phyloP scores from a whole-genome alignment of 371 early-diverging fungal genomes.

The Actinomortierella ambigua region DNA sequence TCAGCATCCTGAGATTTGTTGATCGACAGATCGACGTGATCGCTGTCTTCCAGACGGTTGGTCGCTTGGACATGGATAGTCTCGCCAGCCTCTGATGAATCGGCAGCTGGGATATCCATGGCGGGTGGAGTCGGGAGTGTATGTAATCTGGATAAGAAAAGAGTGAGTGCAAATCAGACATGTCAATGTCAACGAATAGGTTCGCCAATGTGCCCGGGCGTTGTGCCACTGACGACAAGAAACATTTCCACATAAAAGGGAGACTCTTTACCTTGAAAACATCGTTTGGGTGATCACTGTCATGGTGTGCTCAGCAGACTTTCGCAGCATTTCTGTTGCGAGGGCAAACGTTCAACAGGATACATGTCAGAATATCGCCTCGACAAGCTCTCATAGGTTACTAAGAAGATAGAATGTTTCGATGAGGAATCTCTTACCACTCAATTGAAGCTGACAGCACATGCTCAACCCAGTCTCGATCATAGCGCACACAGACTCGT shows the following conservation, averaged over 20 bases:
- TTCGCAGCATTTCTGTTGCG: slow-evolving; percentile 72
- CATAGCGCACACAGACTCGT: slow-evolving; percentile 94
- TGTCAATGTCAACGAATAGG: no score
- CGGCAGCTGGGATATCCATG: no score
- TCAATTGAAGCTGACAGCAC: slow-evolving; percentile 92
- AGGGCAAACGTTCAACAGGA: no score
- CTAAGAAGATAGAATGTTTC: not conserved
- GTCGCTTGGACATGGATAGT: slow-evolving; percentile 32
- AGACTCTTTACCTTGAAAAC: slow-evolving; percentile 63
- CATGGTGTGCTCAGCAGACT: slow-evolving; percentile 84
- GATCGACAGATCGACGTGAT: slow-evolving; percentile 30
- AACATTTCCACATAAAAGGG: no score
- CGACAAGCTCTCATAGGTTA: no score
- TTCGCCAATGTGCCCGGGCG: no score
- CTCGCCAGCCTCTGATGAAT: slow-evolving; percentile 17
- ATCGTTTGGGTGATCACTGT: slow-evolving; percentile 73
- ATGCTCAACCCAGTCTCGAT: slow-evolving; percentile 95
- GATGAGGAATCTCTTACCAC: slow-evolving; percentile 63
- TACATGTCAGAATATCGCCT: not conserved
- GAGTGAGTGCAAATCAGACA: no score
- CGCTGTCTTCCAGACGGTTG: slow-evolving; percentile 15
- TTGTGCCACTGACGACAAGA: no score
- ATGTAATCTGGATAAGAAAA: no score
- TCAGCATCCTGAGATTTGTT: slow-evolving; percentile 6
- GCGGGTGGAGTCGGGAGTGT: no score